Base-by-base conservation (phyloP, 2,329 filamentous ascomycete genomes). In the Colletotrichum musicola region DNA sequence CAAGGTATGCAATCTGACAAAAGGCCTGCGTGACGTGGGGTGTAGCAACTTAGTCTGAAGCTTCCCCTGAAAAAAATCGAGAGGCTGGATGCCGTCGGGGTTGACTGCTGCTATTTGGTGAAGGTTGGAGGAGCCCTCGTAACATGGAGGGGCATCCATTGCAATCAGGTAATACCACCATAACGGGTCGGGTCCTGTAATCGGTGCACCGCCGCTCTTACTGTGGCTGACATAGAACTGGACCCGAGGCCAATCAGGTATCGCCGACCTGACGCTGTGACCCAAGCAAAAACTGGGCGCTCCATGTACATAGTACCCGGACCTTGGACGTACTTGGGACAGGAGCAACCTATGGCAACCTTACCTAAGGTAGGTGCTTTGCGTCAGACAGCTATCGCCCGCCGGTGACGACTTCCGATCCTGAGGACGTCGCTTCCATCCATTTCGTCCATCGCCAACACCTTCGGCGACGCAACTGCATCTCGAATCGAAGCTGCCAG, bases 391-490 rank as follows among this genome's bases (percentile, higher is more conserved):
- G 67, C 64, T 63, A 25, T 25, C 22, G 22, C 22, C 22, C 22
- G 38, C 54, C 67, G 22, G 42, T 64, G 46, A 62, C 67, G 53
- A 69, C 66, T 38, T 44, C 49, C 62, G 55, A 66, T 18, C 49
- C 59, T 65, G 55, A 57, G 49, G 30, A 61, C 62, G 55, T 30
- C 49, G 50, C 65, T 40, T 57, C 62, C 66, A 69, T 69, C 65
- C 55, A 42, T 61, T 4, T 42, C 42, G 30, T 50, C 44, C 55
- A 60, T 63, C 60, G 14, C 30, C 56, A 66, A 61, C 56, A 46
- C 50, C 56, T 22, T 59, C 58, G 63, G 57, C 64, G 63, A 67
- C 69, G 57, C 57, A 62, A 47, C 44, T 68, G 54, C 62, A 71
- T 67, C 67, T 51, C 30, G n/a, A 35, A 56, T 50, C 10, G 27